Percentiles rank a stretch among this genome's conserved stretches.
Evolutionary conservation across 306 rosid species (phyloP).

Genomic region (Trichosanthes truncata): DNA sequence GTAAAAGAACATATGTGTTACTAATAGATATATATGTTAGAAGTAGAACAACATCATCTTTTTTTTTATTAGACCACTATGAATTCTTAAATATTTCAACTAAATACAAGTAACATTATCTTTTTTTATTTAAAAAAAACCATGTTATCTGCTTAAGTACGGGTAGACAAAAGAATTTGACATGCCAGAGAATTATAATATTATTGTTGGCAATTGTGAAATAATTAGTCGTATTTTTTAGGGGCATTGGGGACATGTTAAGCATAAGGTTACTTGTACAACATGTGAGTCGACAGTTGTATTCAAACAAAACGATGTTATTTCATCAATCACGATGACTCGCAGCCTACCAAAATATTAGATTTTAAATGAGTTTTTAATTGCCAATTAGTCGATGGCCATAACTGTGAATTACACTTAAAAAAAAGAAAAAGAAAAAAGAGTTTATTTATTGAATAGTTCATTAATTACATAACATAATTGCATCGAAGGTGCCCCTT

Average conservation of each 20-base stretch:
- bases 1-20: no score
- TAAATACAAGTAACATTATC: background rate
- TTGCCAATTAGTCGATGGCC: background rate
- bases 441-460: background rate
- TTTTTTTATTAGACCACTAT: background rate
- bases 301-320: background rate
- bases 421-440: background rate
- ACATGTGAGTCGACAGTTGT: conserved; percentile 6
- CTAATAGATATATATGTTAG: no score
- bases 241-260: background rate
- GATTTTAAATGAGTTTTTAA: background rate
- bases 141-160: background rate
- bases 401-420: background rate
- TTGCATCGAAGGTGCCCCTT: background rate
- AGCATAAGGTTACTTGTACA: background rate
- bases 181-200: background rate
- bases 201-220: background rate
- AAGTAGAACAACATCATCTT: no score
- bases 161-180: background rate
- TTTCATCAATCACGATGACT: background rate
- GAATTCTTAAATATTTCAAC: background rate
- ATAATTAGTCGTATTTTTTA: no score
- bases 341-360: background rate
- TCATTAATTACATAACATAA: background rate
- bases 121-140: no score